Conservation (phyloP, 208 protist species). For the Angomonas deanei region DNA sequence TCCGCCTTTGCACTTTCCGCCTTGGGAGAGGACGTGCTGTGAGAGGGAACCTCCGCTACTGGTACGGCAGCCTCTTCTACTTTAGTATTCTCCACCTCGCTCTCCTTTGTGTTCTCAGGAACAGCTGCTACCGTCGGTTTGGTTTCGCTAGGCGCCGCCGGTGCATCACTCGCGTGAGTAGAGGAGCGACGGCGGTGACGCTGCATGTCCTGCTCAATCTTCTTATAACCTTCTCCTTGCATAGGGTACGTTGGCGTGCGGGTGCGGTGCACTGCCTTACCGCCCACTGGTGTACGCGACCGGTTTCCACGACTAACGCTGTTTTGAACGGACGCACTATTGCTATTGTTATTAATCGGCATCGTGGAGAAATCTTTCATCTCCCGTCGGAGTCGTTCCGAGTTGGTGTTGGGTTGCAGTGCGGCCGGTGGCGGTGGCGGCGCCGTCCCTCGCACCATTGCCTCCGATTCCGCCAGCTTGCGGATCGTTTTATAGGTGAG, state of each 20-base stretch:
- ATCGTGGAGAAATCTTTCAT: background rate
- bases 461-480: conserved; percentile 15
- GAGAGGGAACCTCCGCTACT: too few species aligned
- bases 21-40: background rate
- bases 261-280: background rate
- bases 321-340: background rate
- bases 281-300: background rate
- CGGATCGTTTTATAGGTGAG: conserved; percentile 66
- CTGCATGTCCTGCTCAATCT: conserved; percentile 18
- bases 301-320: background rate
- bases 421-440: background rate
- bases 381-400: conserved; percentile 5
- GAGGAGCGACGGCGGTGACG: conserved; percentile 6
- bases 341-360: too few species aligned
- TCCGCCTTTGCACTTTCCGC: too few species aligned
- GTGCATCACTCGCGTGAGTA: background rate
- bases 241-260: background rate
- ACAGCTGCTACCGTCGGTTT: background rate
- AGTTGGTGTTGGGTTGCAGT: conserved; percentile 1
- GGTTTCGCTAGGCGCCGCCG: background rate
- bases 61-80: too few species aligned
- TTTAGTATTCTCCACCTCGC: background rate
- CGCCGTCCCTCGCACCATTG: background rate
- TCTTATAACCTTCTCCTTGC: conserved; percentile 11
- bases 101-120: background rate